Conservation (phyloP, 306 rosid genomes). For the Crotalaria pallida region DNA sequence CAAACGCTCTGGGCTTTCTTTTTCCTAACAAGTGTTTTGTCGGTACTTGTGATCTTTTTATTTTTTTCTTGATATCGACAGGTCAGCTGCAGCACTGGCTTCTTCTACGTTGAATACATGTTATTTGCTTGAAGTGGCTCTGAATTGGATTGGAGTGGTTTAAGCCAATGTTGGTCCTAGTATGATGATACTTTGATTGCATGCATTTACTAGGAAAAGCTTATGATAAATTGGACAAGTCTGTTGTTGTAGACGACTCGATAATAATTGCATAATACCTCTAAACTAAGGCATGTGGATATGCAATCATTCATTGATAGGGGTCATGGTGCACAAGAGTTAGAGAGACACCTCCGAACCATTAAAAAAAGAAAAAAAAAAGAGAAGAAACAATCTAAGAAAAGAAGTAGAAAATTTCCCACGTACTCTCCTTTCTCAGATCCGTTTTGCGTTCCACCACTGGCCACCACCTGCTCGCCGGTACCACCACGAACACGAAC, state of each 20-base stretch:
- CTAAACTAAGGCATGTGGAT: not conserved
- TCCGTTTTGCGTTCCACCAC: too few relatives aligned
- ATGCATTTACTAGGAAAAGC: not conserved
- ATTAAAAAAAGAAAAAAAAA: too few relatives aligned
- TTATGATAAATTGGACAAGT: not conserved
- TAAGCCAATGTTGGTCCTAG: not conserved
- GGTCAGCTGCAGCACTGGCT: not conserved
- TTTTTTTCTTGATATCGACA: not conserved
- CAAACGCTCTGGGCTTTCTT: not conserved
- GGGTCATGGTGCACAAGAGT: too few relatives aligned
- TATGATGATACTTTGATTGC: not conserved
- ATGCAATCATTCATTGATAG: not conserved
- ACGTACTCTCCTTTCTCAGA: too few relatives aligned
- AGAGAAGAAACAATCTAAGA: too few relatives aligned
- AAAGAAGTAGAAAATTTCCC: too few relatives aligned
- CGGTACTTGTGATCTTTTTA: not conserved
- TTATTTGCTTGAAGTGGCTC: not conserved
- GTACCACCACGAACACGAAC: too few relatives aligned
- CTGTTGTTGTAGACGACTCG: not conserved
- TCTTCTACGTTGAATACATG: not conserved
- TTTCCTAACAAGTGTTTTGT: not conserved
- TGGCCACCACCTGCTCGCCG: too few relatives aligned
- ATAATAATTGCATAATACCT: not conserved
- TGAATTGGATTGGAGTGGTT: not conserved
- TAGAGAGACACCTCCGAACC: too few relatives aligned